phyloP scores from a whole-genome alignment of 805 yeast species.

The Cyberlindnera japonica region DNA sequence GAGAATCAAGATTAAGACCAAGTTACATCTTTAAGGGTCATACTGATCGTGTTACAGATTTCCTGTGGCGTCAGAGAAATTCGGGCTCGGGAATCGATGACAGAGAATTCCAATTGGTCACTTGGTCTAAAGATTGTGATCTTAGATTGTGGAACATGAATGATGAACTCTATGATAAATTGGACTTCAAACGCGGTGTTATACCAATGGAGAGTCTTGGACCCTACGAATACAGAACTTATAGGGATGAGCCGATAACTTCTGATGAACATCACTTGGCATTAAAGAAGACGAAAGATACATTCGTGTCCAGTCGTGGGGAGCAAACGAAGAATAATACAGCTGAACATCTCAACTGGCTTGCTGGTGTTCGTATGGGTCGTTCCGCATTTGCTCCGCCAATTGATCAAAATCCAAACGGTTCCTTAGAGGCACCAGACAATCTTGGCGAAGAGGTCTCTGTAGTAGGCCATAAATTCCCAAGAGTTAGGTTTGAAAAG shows the following conservation, averaged over 20 bases:
- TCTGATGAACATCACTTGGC: constrained; percentile 30
- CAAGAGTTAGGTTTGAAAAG: constrained; percentile 79
- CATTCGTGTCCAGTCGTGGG: constrained; percentile 38
- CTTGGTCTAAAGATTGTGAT: constrained; percentile 91
- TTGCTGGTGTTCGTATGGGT: constrained; percentile 79
- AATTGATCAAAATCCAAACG: constrained; percentile 31
- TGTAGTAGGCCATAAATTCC: constrained; percentile 81
- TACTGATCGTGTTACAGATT: constrained; percentile 79
- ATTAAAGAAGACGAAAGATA: constrained; percentile 36
- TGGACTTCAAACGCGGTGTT: constrained; percentile 38
- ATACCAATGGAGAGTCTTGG: constrained; percentile 31
- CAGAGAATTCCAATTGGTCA: constrained; percentile 84
- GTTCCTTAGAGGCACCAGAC: constrained; percentile 41
- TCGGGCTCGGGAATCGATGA: constrained; percentile 48
- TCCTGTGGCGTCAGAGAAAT: constrained; percentile 76
- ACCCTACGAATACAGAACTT: constrained; percentile 43
- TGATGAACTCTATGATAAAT: constrained; percentile 44
- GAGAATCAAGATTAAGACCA: constrained; percentile 44
- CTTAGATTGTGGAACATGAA: constrained; percentile 75
- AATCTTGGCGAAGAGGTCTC: constrained; percentile 92
- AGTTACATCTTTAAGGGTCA: constrained; percentile 73
- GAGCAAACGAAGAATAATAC: constrained; percentile 32
- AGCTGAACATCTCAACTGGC: constrained; percentile 79
- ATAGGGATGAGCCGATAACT: constrained; percentile 46
- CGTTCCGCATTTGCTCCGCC: constrained; percentile 28